A percentile compares a stretch with the other conserved stretches of the same genome.
Conservation (phyloP, 139 green algal species). For the Coelastrella sp. region DNA sequence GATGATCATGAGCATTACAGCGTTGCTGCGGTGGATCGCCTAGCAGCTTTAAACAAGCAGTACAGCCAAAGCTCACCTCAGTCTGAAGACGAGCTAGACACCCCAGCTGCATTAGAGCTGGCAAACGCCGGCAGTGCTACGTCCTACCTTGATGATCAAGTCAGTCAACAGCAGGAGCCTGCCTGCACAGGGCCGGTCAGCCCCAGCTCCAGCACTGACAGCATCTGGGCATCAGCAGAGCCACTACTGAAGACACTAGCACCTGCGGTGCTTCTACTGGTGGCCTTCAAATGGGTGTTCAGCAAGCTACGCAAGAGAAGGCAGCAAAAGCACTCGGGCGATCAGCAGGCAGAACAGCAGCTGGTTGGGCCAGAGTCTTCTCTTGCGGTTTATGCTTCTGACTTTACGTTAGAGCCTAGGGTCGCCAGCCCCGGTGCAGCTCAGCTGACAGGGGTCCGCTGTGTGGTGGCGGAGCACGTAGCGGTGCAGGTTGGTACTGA, state of each 20-base stretch:
- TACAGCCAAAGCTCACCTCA: neutral
- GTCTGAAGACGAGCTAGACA: slow-evolving; percentile 44
- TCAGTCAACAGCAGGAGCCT: neutral
- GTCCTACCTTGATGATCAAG: neutral
- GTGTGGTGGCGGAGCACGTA: slow-evolving; percentile 41
- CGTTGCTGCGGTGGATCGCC: neutral
- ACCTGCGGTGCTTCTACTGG: slow-evolving; percentile 22
- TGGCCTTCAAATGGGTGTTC: neutral
- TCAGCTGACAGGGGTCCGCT: neutral
- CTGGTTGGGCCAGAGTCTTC: slow-evolving; percentile 23
- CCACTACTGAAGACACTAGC: neutral
- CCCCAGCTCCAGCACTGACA: neutral
- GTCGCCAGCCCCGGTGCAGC: neutral
- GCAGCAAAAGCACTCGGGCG: slow-evolving; percentile 22
- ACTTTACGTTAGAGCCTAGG: neutral
- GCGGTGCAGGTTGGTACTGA: slow-evolving; percentile 1
- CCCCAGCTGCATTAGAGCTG: neutral
- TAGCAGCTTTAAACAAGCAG: neutral
- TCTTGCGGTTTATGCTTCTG: slow-evolving; percentile 28
- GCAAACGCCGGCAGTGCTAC: neutral
- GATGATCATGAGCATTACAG: neutral
- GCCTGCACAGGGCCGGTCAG: neutral
- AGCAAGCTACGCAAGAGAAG: slow-evolving; percentile 11
- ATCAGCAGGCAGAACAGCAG: neutral
- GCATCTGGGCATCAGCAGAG: neutral